A percentile compares a stretch with the other conserved stretches of the same genome.
Conservation (phyloP, 78 protist species). For the Dictyostelium intermedium region DNA sequence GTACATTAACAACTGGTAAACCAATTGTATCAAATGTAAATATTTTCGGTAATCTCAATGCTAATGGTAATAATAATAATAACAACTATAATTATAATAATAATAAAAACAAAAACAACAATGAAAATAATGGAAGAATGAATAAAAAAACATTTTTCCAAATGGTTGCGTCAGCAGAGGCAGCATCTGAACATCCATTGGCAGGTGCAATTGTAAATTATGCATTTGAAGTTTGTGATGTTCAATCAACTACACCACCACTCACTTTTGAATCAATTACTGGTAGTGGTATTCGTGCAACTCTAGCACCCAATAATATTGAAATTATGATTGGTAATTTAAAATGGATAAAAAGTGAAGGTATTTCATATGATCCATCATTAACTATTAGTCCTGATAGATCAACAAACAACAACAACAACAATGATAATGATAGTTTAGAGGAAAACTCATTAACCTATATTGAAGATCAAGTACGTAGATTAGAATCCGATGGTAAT, state of each 20-base stretch:
- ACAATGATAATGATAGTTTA: background rate
- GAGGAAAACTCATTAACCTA: background rate
- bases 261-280: slow-evolving; percentile 27
- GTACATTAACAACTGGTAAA: slow-evolving; percentile 94
- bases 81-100: no score
- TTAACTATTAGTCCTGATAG: background rate
- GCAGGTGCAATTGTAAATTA: slow-evolving; percentile 83
- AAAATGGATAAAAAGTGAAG: slow-evolving; percentile 38
- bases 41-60: background rate
- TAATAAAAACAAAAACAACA: no score
- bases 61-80: background rate
- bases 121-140: background rate
- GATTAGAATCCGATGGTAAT: slow-evolving; percentile 68
- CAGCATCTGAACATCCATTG: slow-evolving; percentile 88
- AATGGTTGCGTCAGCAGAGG: slow-evolving; percentile 81
- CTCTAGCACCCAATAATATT: background rate
- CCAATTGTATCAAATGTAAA: slow-evolving; percentile 71
- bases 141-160: slow-evolving; percentile 61
- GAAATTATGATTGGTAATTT: slow-evolving; percentile 55
- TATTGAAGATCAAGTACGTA: background rate
- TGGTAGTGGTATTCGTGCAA: slow-evolving; percentile 71
- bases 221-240: slow-evolving; percentile 68
- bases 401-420: background rate
- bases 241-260: slow-evolving; percentile 23
- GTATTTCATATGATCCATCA: background rate